Evolutionary conservation across 2,329 filamentous ascomycete species (phyloP).

Genomic region (Acarospora socialis): DNA sequence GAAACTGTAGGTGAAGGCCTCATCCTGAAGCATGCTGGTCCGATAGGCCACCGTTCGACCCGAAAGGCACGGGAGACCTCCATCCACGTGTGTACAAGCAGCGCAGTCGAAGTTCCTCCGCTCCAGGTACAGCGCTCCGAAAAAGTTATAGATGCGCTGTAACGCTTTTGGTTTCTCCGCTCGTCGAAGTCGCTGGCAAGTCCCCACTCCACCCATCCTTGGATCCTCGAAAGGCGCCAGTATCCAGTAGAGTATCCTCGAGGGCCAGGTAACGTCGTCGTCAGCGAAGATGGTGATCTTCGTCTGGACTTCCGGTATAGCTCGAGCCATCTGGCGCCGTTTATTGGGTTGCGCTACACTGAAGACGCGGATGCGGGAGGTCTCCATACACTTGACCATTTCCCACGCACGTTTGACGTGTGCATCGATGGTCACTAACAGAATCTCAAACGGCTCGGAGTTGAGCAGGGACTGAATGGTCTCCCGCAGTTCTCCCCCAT

Average conservation of each 20-base stretch:
- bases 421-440: constrained; percentile 75
- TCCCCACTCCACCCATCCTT: constrained; percentile 77
- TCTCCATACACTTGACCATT: constrained; percentile 41
- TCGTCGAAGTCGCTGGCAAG: constrained; percentile 72
- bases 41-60: constrained; percentile 87
- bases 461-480: constrained; percentile 51
- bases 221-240: constrained; percentile 78
- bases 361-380: constrained; percentile 55
- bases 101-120: constrained; percentile 94
- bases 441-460: constrained; percentile 49
- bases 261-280: constrained; percentile 88
- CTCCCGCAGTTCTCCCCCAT: constrained; percentile 66
- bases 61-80: constrained; percentile 92
- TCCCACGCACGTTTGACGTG: constrained; percentile 55
- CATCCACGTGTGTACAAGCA: constrained; percentile 86
- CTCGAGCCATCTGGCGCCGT: constrained; percentile 81
- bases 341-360: constrained; percentile 83
- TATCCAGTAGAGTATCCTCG: constrained; percentile 77
- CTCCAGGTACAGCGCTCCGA: constrained; percentile 84
- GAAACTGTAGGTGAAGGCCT: constrained; percentile 76
- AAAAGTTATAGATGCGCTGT: constrained; percentile 66
- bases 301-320: constrained; percentile 72
- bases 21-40: constrained; percentile 71
- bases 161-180: constrained; percentile 45
- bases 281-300: constrained; percentile 84